Evolutionary conservation across 2,329 filamentous ascomycete species (phyloP).

Genomic region (Ciborinia camelliae): DNA sequence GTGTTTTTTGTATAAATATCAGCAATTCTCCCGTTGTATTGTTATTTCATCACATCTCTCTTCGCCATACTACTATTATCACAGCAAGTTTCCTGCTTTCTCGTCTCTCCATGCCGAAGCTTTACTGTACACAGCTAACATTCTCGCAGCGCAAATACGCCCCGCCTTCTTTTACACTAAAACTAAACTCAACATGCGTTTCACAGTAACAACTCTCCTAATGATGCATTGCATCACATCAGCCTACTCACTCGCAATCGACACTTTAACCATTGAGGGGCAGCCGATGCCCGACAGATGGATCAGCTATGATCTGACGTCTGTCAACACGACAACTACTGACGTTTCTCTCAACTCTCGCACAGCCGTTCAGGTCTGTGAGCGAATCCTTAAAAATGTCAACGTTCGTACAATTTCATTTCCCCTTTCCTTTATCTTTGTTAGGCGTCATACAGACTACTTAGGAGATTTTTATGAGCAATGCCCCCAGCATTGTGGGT

Average conservation of each 20-base stretch:
- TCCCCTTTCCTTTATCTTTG: too few species aligned
- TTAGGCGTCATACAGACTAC: too few species aligned
- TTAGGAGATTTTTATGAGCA: too few species aligned
- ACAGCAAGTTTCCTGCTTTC: too few species aligned
- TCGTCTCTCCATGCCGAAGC: too few species aligned
- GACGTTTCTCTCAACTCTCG: neutral
- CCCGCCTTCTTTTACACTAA: neutral
- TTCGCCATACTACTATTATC: neutral
- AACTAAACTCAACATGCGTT: neutral
- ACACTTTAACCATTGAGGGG: neutral
- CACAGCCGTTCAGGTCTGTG: neutral
- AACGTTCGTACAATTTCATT: too few species aligned
- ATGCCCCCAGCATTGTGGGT: too few species aligned
- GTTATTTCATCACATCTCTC: neutral
- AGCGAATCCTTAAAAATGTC: neutral
- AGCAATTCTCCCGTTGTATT: neutral
- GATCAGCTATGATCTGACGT: neutral
- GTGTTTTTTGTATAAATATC: neutral
- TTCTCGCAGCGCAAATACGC: neutral
- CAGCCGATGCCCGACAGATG: neutral
- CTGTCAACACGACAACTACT: neutral
- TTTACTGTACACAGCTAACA: too few species aligned
- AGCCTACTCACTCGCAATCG: neutral
- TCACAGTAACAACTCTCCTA: neutral
- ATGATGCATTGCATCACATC: neutral